Evolutionary conservation across 441 rosid genomes (phyloP).

Genomic region (Euphorbia neoarborescens): DNA sequence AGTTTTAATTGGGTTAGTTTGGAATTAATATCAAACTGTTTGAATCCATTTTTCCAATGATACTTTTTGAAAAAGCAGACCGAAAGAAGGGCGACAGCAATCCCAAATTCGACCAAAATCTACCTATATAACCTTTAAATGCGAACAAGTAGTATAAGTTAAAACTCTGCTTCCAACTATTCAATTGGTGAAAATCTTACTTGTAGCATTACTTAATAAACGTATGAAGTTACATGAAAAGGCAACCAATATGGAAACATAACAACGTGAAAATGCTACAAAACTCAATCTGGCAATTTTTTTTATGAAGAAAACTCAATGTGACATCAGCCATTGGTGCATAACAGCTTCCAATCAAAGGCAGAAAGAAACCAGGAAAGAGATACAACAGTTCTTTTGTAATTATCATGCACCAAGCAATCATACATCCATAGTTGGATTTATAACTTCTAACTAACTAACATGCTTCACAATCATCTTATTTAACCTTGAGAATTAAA

Average conservation of each 20-base stretch:
- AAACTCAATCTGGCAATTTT: background rate
- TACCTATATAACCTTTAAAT: background rate
- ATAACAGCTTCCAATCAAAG: background rate
- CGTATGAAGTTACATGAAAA: background rate
- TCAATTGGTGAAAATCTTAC: background rate
- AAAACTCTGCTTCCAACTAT: background rate
- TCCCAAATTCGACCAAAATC: no score
- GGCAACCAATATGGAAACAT: background rate
- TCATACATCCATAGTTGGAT: background rate
- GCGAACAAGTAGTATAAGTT: background rate
- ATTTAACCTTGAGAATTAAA: background rate
- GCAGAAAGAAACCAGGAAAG: background rate
- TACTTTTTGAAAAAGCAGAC: no score
- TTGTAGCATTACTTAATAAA: background rate
- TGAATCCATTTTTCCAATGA: no score
- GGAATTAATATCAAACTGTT: no score
- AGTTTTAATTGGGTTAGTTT: no score
- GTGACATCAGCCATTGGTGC: background rate
- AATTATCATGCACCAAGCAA: background rate
- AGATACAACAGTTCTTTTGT: background rate
- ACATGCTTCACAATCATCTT: background rate
- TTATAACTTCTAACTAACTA: background rate
- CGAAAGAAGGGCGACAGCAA: no score
- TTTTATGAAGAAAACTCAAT: no score
- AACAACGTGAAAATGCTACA: background rate